Conservation (phyloP, 495 filamentous ascomycete species). For the Achaetomiella virescens region DNA sequence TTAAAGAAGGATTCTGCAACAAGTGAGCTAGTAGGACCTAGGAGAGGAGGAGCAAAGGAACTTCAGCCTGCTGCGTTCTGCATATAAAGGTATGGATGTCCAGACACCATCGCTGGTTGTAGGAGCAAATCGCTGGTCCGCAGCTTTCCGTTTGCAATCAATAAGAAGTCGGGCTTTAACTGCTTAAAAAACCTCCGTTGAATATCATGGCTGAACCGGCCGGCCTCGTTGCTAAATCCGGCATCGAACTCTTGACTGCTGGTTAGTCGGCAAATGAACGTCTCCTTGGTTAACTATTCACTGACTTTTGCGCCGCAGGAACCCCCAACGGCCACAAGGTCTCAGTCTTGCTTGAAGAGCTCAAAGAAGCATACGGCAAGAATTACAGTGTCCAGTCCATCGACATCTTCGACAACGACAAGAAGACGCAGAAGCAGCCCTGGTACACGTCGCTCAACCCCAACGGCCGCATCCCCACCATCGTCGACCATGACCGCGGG, state of each 20-base stretch:
- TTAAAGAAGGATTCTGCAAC: too few relatives aligned
- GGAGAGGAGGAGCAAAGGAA: too few relatives aligned
- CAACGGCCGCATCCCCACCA: slow-evolving; percentile 80
- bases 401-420: slow-evolving; percentile 61
- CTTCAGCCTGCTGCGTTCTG: too few relatives aligned
- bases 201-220: slow-evolving; percentile 33
- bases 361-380: slow-evolving; percentile 49
- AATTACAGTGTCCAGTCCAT: slow-evolving; percentile 57
- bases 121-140: too few relatives aligned
- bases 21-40: too few relatives aligned
- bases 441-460: slow-evolving; percentile 65
- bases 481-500: slow-evolving; percentile 60
- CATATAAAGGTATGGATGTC: too few relatives aligned
- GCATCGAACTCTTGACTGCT: slow-evolving; percentile 51
- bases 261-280: slow-evolving; percentile 6
- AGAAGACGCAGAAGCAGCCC: slow-evolving; percentile 79
- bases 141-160: too few relatives aligned
- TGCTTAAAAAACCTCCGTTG: too few relatives aligned
- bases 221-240: slow-evolving; percentile 47
- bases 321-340: slow-evolving; percentile 54
- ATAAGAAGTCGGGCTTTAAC: too few relatives aligned
- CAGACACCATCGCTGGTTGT: too few relatives aligned
- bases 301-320: slow-evolving; percentile 8
- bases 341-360: slow-evolving; percentile 74
- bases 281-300: neutral